Base-by-base conservation (phyloP, 805 yeast species). In the Monosporozyma servazzii region DNA sequence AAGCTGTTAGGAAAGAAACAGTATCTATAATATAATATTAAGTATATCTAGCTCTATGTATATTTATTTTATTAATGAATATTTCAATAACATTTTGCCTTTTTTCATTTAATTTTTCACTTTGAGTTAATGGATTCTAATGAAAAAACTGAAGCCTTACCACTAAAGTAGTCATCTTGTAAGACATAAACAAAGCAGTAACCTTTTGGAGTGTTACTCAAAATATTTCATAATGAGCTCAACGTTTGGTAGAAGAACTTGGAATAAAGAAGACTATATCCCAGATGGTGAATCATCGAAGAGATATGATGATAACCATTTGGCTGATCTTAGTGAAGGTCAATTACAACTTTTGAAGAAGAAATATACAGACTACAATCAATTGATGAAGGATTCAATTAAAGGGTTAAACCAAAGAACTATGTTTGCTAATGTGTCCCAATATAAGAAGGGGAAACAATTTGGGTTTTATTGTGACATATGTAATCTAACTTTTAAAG, bases 391-490 rank as follows among this genome's bases (percentile, higher is more conserved):
- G 36, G 57, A 61, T 50, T 64, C 70, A 17, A 45, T 58, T 2
- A 49, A 58, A 5, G 62, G 67, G 42, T 48, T 71, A 23, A 72
- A 73, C 53, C 64, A 71, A 46, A 61, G 65, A 45, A 65, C 63
- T 15, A 54, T 73, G 1, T 50, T 59, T 5, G 62, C 70, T 3
- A 64, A 67, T 1, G 58, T 65, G 1, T 56, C 65, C 21, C 57
- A 64, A 0, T 66, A 59, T 18, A 74, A 72, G 41, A 63, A 63
- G 54, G 80, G 88, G 50, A 75, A 75, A 51, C 79, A 86, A 25
- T 86, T 87, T 54, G 96, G 97, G 21, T 91, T 91, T 67, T 78
- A 78, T 58, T 93, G 99, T 68, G 86, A 84, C 10, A 66, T 79
- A 1, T 93, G 99, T 67, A 79, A 84, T 55, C 66, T 87, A 52